These are phyloP conservation scores for Papiliotrema laurentii DNA, from an alignment of 1,284 basidiomycete species.

Conservation along the genomic window DNA sequence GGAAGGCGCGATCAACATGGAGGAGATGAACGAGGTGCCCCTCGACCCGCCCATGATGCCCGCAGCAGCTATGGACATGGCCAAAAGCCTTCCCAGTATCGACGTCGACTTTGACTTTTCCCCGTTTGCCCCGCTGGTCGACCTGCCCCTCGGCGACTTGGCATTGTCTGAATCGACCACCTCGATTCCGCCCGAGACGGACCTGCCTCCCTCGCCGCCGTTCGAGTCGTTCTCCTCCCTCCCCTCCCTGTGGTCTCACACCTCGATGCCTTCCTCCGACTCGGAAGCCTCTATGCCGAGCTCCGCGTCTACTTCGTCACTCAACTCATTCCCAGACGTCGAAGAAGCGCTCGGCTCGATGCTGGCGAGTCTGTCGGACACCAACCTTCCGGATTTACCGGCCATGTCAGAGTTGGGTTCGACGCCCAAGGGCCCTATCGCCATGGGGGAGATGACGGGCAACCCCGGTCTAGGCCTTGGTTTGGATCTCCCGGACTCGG, in stretches of 20 bases:
- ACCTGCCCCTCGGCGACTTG: conserved; percentile 2
- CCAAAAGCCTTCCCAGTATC: conserved; percentile 9
- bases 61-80: not conserved
- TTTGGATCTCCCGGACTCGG: conserved; percentile 17
- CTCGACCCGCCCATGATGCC: conserved; percentile 10
- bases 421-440: not conserved
- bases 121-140: conserved; percentile 17
- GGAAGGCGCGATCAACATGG: conserved; percentile 17
- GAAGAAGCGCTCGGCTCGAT: conserved; percentile 36
- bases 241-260: conserved; percentile 30
- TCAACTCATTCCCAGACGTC: conserved; percentile 36
- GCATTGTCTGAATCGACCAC: not conserved
- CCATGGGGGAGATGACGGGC: not conserved
- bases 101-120: conserved; percentile 33
- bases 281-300: conserved; percentile 19
- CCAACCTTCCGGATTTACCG: not conserved
- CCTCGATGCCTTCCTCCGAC: conserved; percentile 24
- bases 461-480: conserved; percentile 28
- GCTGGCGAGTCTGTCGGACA: conserved; percentile 27
- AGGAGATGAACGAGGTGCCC: conserved; percentile 24
- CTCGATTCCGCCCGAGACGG: conserved; percentile 15
- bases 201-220: conserved; percentile 29
- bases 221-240: conserved; percentile 37
- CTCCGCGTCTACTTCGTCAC: conserved; percentile 12
- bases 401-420: not conserved